These are phyloP conservation scores for Acacia melanoxylon DNA, from an alignment of 306 rosid genomes.

Conservation along the genomic window DNA sequence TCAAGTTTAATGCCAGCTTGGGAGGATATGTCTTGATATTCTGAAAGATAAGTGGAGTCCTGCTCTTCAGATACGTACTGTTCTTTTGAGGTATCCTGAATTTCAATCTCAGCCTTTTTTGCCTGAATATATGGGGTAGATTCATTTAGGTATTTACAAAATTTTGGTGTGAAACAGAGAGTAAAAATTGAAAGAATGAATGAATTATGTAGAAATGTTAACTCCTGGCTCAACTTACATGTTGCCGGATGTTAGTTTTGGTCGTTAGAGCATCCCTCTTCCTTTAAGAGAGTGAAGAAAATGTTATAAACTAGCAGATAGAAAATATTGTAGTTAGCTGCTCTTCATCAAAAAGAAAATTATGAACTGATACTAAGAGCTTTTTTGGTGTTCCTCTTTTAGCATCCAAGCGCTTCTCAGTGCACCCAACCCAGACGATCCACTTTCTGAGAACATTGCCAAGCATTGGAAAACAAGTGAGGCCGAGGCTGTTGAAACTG, in stretches of 20 bases:
- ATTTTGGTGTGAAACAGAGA: not conserved
- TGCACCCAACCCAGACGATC: constrained; percentile 97
- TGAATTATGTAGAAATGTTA: not conserved
- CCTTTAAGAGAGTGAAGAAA: constrained; percentile 1
- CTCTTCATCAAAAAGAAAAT: not conserved
- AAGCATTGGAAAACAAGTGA: constrained; percentile 94
- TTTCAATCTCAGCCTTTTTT: not conserved
- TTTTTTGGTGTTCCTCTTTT: not conserved
- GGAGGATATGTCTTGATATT: constrained; percentile 86
- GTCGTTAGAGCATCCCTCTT: not conserved
- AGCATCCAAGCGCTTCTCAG: constrained; percentile 96
- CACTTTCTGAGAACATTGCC: constrained; percentile 94
- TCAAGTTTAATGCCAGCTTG: constrained; percentile 56
- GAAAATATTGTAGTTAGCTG: not conserved
- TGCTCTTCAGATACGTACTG: constrained; percentile 91
- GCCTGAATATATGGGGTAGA: not conserved
- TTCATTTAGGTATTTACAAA: not conserved
- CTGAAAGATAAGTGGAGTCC: constrained; percentile 92
- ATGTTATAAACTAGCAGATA: constrained; percentile 2
- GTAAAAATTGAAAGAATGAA: not conserved
- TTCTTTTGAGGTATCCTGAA: constrained; percentile 72
- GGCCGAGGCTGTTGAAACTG: constrained; percentile 95
- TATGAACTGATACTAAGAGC: constrained; percentile 8
- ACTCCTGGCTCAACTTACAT: not conserved
- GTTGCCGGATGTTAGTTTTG: not conserved